Percentiles rank a stretch among this genome's conserved stretches.
Conservation (phyloP, 495 filamentous ascomycete species). For the Aspergillus indologenus region DNA sequence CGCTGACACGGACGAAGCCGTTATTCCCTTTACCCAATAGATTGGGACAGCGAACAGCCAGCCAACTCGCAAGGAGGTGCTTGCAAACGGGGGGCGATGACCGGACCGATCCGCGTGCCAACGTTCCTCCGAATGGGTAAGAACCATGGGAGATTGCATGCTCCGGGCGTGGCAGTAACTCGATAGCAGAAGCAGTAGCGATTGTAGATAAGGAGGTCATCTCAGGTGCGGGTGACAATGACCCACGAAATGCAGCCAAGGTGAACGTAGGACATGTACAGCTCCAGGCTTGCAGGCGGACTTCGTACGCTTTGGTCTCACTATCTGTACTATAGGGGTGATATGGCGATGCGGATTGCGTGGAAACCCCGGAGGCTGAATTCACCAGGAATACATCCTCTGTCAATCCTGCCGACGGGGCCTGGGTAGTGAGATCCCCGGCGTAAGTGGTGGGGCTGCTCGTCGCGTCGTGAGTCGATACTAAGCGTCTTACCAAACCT, state of each 20-base stretch:
- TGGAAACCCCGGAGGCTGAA: slow-evolving; percentile 44
- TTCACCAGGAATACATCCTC: slow-evolving; percentile 35
- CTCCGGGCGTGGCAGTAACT: background rate
- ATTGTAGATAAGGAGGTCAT: background rate
- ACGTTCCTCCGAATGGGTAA: slow-evolving; percentile 53
- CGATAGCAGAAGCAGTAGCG: background rate
- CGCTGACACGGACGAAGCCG: slow-evolving; percentile 49
- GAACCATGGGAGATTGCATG: background rate
- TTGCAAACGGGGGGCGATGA: slow-evolving; percentile 69
- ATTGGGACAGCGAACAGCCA: slow-evolving; percentile 63
- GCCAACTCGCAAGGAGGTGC: slow-evolving; percentile 79
- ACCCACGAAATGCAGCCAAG: slow-evolving; percentile 59
- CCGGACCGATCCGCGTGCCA: slow-evolving; percentile 31
- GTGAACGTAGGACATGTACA: slow-evolving; percentile 84
- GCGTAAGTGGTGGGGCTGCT: background rate
- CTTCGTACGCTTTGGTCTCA: slow-evolving; percentile 56
- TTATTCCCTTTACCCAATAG: slow-evolving; percentile 43
- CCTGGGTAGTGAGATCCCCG: background rate
- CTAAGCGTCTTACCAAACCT: slow-evolving; percentile 53
- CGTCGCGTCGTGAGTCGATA: slow-evolving; percentile 11
- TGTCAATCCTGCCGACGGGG: background rate
- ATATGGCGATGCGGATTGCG: slow-evolving; percentile 19
- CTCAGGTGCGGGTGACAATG: background rate
- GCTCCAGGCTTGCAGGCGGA: slow-evolving; percentile 76
- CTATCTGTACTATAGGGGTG: slow-evolving; percentile 20